phyloP scores from a whole-genome alignment of 441 rosid species.

The Syzygium malaccense region DNA sequence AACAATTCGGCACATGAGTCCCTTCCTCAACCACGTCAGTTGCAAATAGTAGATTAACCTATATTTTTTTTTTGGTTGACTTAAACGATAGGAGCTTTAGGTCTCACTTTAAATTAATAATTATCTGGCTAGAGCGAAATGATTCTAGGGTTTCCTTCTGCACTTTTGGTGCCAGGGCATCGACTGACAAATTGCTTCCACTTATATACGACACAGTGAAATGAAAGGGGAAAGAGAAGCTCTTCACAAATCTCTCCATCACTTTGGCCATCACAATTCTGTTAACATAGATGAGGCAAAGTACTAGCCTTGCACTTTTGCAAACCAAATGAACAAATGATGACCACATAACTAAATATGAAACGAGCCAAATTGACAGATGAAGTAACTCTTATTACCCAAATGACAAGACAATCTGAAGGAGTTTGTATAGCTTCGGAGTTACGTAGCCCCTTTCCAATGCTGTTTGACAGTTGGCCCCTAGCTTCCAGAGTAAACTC shows the following conservation, averaged over 20 bases:
- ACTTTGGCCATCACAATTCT: constrained; percentile 71
- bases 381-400: constrained; percentile 40
- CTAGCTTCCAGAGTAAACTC: not conserved
- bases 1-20: constrained; percentile 62
- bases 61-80: not conserved
- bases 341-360: not conserved
- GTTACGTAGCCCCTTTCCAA: constrained; percentile 53
- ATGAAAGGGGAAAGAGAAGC: constrained; percentile 41
- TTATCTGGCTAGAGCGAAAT: constrained; percentile 65
- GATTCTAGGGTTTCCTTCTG: constrained; percentile 51
- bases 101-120: constrained; percentile 6
- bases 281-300: constrained; percentile 78
- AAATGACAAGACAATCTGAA: constrained; percentile 53
- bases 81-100: not conserved
- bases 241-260: constrained; percentile 65
- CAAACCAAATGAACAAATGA: constrained; percentile 15
- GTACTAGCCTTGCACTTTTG: constrained; percentile 42
- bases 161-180: constrained; percentile 40
- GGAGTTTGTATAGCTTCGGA: constrained; percentile 69
- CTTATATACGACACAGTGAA: constrained; percentile 49
- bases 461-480: constrained; percentile 24
- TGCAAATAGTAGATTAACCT: constrained; percentile 81
- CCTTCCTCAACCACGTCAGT: constrained; percentile 81
- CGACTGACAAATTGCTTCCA: constrained; percentile 48
- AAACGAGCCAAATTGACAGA: not conserved